Conservation (phyloP, 164 flowering plant species). For the Malania oleifera region DNA sequence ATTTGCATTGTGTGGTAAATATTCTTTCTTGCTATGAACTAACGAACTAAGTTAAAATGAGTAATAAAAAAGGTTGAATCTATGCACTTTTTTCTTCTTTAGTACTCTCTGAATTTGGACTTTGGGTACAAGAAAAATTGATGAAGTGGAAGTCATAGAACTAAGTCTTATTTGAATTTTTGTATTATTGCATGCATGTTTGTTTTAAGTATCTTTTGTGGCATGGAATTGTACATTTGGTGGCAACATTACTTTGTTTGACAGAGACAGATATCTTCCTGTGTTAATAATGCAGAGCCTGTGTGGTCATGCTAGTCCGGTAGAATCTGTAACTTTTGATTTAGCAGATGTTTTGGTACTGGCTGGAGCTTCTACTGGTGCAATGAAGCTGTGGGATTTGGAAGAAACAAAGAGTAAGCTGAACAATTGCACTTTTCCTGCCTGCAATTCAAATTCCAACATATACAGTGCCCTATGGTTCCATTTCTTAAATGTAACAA, state of each 20-base stretch:
- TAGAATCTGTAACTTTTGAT: constrained; percentile 75
- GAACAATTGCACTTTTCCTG: constrained; percentile 6
- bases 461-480: no score
- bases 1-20: background rate
- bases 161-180: background rate
- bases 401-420: constrained; percentile 87
- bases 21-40: no score
- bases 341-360: constrained; percentile 68
- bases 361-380: constrained; percentile 79
- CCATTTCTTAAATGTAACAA: background rate
- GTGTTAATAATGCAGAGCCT: constrained; percentile 55
- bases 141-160: no score
- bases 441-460: background rate
- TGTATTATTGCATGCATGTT: background rate
- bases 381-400: constrained; percentile 80
- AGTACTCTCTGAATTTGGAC: background rate
- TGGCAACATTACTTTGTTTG: background rate
- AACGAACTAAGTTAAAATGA: no score
- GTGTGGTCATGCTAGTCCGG: constrained; percentile 77
- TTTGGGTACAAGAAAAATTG: background rate
- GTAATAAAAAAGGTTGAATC: background rate
- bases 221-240: background rate
- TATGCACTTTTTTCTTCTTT: background rate
- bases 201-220: background rate
- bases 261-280: background rate